Evolutionary conservation across 345 rosid species (phyloP), one percentile per base, ranked within the genome.

Genomic region (Diplotaxis tenuifolia): DNA sequence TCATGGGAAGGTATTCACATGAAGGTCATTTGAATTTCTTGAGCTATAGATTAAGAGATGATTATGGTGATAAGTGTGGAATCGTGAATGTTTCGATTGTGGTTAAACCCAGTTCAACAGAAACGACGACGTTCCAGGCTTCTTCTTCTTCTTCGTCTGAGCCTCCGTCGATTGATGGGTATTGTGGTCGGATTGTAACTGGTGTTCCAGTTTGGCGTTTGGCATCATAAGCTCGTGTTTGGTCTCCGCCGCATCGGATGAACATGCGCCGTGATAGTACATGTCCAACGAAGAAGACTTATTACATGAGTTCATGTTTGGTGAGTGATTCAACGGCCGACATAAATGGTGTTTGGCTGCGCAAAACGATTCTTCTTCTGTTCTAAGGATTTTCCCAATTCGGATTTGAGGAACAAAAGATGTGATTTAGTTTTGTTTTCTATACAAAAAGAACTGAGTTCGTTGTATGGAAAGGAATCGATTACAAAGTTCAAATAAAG

Each of bases 11-110:
- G 15, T 81, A 73, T 62, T 50, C 71, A 0, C 90, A 87, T 0
- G 79, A 72, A 57, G 85, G 80, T 36, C 78, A 82, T 58, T 56
- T 81, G n/a, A 92, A 85, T 9, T 85, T 86, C 11, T 73, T 92
- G 84, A 89, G 96, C 52, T 89, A 89, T 45, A 70, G 97, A 47
- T 69, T 92, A 49, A 78, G 85, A 58, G 85, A 92, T 73, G 52
- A 52, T 0, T 76, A 32, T 22, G 83, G 91, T 12, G 61, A 73
- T 5, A 83, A 73, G 75, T 88, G 87, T 32, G 92, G 96, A 0
- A 82, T 92, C 10, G 75, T 92, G 0, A 87, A 92, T 56, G 54
- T 92, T 54, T 92, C 96, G 0, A 85, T 87, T 8, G 66, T 83
- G 34, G 82, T 86, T 15, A 82, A 72, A 74, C 36, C 38, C 12